Conservation (phyloP, 768 basidiomycete species). For the Kwoniella newhampshirensis region DNA sequence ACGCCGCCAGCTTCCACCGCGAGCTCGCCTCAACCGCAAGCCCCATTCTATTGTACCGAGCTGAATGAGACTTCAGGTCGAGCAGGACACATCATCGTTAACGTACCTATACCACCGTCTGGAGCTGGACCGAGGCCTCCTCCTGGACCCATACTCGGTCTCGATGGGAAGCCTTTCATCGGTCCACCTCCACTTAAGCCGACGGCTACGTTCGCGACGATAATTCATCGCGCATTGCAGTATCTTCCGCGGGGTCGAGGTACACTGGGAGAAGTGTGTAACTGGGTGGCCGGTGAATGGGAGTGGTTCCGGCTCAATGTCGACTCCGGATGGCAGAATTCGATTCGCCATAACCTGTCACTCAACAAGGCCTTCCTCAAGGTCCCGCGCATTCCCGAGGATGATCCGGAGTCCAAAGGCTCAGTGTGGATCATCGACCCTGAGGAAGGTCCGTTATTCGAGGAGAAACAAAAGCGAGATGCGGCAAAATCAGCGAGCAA, state of each 20-base stretch:
- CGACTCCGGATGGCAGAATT: conserved; percentile 88
- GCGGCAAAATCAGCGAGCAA: conserved; percentile 39
- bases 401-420: conserved; percentile 69
- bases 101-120: conserved; percentile 49
- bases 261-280: conserved; percentile 87
- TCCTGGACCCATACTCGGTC: conserved; percentile 47
- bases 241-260: conserved; percentile 59
- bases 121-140: conserved; percentile 47
- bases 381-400: conserved; percentile 77
- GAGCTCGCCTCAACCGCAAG: conserved; percentile 40
- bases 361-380: conserved; percentile 89
- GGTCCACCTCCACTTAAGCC: conserved; percentile 72
- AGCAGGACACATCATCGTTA: conserved; percentile 48
- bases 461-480: conserved; percentile 48
- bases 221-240: conserved; percentile 83
- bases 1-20: conserved; percentile 15
- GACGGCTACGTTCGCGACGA: conserved; percentile 81
- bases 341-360: conserved; percentile 92
- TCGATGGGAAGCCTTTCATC: conserved; percentile 51
- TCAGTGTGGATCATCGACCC: conserved; percentile 91
- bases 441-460: conserved; percentile 54
- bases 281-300: conserved; percentile 83
- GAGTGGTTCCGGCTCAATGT: conserved; percentile 88
- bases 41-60: conserved; percentile 57
- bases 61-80: conserved; percentile 59